phyloP scores from a whole-genome alignment of 768 basidiomycete genomes.

The Suillus placidus region DNA sequence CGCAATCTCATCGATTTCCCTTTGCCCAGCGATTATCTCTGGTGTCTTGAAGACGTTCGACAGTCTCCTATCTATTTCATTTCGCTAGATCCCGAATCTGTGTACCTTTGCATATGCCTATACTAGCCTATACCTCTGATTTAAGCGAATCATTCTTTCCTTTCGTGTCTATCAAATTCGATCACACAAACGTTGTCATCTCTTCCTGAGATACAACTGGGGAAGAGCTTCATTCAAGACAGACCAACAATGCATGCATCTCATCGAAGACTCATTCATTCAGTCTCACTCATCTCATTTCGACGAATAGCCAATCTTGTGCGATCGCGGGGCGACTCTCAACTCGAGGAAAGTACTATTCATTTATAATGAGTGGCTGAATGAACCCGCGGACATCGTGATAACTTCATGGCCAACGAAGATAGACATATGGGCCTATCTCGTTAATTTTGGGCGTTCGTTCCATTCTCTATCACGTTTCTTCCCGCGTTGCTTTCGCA shows the following conservation, averaged over 20 bases:
- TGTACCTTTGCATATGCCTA: not conserved
- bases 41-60: not conserved
- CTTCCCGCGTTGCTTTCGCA: conserved; percentile 10
- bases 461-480: not conserved
- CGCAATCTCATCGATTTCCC: conserved; percentile 5
- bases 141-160: conserved; percentile 3
- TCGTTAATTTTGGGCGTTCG: not conserved
- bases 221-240: conserved; percentile 3
- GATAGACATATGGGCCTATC: conserved; percentile 5
- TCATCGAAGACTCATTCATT: conserved; percentile 6
- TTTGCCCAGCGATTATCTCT: conserved; percentile 10
- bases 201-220: not conserved
- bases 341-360: not conserved
- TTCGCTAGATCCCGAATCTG: conserved; percentile 4
- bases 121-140: conserved; percentile 1
- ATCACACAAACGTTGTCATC: conserved; percentile 4
- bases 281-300: conserved; percentile 4
- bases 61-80: conserved; percentile 4
- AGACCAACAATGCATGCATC: conserved; percentile 6
- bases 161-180: conserved; percentile 3
- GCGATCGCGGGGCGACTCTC: conserved; percentile 1
- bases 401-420: conserved; percentile 6
- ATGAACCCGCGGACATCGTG: conserved; percentile 7
- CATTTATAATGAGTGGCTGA: not conserved
- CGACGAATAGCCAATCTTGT: not conserved